phyloP scores from a whole-genome alignment of 805 yeast species.

The Teunomyces stri region DNA sequence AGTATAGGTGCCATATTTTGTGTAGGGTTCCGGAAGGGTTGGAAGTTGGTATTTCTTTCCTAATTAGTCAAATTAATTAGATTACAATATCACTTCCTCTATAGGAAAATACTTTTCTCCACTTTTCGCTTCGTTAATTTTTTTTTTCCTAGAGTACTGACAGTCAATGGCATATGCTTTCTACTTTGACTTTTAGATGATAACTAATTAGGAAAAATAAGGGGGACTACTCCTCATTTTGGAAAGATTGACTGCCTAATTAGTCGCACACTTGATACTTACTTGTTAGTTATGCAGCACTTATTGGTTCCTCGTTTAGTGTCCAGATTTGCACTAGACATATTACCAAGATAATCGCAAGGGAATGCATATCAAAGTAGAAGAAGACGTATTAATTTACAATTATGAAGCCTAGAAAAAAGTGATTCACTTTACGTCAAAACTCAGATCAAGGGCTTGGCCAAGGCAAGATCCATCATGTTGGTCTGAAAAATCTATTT shows the following conservation, averaged over 20 bases:
- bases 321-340: background rate
- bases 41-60: background rate
- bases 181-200: background rate
- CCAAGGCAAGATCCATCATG: background rate
- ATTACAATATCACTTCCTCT: constrained; percentile 3
- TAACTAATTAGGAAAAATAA: background rate
- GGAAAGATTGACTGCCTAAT: background rate
- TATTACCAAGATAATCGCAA: too few species aligned
- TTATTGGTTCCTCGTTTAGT: background rate
- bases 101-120: constrained; percentile 2
- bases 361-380: background rate
- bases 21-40: background rate
- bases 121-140: background rate
- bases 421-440: background rate
- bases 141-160: background rate
- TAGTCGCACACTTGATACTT: background rate
- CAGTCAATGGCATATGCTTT: background rate
- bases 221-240: background rate
- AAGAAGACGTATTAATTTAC: background rate
- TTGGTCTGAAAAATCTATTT: background rate
- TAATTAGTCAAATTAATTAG: constrained; percentile 3
- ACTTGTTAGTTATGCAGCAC: background rate
- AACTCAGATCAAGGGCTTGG: background rate
- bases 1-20: background rate
- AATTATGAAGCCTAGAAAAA: background rate